Evolutionary conservation across 73 alveolate genomes (phyloP), one percentile per base, ranked within the genome.

Genomic region (Vitrella brassicaformis): DNA sequence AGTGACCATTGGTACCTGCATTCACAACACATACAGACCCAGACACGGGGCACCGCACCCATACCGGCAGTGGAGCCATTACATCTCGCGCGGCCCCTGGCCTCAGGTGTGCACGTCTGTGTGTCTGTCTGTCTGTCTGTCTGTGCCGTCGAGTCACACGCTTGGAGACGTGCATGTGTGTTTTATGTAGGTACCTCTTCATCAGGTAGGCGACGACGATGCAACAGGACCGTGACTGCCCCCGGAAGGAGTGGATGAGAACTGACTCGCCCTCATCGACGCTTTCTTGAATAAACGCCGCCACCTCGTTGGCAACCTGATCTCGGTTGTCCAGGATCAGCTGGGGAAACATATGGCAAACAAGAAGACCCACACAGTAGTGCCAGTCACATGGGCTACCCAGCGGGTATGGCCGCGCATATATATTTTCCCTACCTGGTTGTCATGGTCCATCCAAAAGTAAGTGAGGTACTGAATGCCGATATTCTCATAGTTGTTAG

Each of bases 201-300:
- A 94, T 94, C 75, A 94, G 70, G 84, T 91, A 94, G 30, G 94
- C 90, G 27, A 93, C 91, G 70, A 94, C 94, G 70, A 92, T 97
- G 65, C 93, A 81, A 71, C 97, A 94, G 31, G 95, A 90, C 80
- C 98, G 68, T 80, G 93, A 84, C 83, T 92, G 92, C 1, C 99
- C 99, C 80, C 96, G 74, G 30, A 92, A 93, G 46, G 98, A 92
- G 85, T 94, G 99, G 28, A 95, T 98, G 45, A 94, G 87, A 27
- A 92, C 86, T 71, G 97, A 91, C 83, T 94, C 99, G 1, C 97
- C 95, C 74, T 86, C 84, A 68, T 81, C 92, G 68, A 89, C 80
- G 70, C 96, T 87, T 82, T 94, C 99, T 73, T 94, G 97, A n/a
- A 94, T 90, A 81, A 94, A 94, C 66, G 71, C 82, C 76, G 86